Conservation (phyloP, 164 flowering plant genomes). For the Kingdonia uniflora region DNA sequence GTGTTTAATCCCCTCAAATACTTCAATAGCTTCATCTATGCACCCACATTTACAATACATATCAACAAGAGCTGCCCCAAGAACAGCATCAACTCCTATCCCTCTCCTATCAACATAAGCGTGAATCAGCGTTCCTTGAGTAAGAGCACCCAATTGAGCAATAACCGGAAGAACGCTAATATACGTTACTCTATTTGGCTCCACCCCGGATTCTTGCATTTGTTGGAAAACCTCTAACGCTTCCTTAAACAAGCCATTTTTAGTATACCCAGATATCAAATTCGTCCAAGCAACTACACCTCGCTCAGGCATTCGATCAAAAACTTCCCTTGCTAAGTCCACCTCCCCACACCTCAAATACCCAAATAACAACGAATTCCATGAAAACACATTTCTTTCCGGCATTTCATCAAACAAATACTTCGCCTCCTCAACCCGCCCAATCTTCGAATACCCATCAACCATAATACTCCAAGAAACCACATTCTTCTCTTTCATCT, state of each 20-base stretch:
- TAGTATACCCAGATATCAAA: constrained; percentile 10
- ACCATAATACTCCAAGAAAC: constrained; percentile 15
- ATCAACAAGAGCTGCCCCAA: constrained; percentile 11
- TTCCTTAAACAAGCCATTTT: constrained; percentile 8
- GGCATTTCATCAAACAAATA: constrained; percentile 11
- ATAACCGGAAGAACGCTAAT: constrained; percentile 9
- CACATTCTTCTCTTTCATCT: constrained; percentile 10
- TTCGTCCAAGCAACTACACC: constrained; percentile 9
- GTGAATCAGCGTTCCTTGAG: constrained; percentile 10
- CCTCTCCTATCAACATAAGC: constrained; percentile 6
- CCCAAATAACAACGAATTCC: constrained; percentile 11
- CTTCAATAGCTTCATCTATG: constrained; percentile 6
- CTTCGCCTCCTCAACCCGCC: constrained; percentile 5
- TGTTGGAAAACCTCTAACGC: constrained; percentile 7
- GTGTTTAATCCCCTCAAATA: constrained; percentile 4
- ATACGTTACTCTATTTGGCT: constrained; percentile 5
- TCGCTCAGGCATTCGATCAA: constrained; percentile 6
- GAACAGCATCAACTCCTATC: constrained; percentile 6
- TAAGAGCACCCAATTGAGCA: constrained; percentile 12
- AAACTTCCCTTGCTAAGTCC: constrained; percentile 5
- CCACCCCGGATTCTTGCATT: constrained; percentile 6
- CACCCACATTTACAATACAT: constrained; percentile 12
- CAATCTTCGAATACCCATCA: constrained; percentile 8
- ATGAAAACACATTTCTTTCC: constrained; percentile 5
- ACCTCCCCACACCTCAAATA: constrained; percentile 5